A percentile compares a stretch with the other conserved stretches of the same genome.
Evolutionary conservation across 2,329 filamentous ascomycete species (phyloP).

Genomic region (Trichoderma lentiforme): DNA sequence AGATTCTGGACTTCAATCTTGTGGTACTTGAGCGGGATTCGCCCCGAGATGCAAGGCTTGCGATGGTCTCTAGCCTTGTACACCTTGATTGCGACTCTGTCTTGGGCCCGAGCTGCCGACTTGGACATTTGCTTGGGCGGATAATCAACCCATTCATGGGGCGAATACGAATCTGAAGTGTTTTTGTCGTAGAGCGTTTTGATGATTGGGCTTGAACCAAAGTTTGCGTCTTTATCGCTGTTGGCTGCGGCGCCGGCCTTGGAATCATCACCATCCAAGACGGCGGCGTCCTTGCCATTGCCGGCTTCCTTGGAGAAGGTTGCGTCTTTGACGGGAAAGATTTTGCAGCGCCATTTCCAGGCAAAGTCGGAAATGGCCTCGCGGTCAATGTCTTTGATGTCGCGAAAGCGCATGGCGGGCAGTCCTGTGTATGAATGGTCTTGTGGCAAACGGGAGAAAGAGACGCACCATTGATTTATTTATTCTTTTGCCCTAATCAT

Average conservation of each 20-base stretch:
- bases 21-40: slow-evolving; percentile 39
- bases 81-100: slow-evolving; percentile 43
- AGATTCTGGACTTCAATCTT: slow-evolving; percentile 43
- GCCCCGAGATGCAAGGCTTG: slow-evolving; percentile 39
- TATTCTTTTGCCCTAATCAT: not conserved
- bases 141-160: slow-evolving; percentile 39
- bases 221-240: slow-evolving; percentile 25
- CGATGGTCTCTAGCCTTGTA: slow-evolving; percentile 44
- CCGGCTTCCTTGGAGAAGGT: slow-evolving; percentile 19
- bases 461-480: not conserved
- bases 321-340: slow-evolving; percentile 25
- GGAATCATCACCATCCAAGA: not conserved
- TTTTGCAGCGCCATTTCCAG: slow-evolving; percentile 34
- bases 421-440: not conserved
- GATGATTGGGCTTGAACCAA: slow-evolving; percentile 31
- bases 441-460: not conserved
- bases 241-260: not conserved
- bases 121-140: slow-evolving; percentile 43
- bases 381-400: slow-evolving; percentile 18
- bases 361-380: slow-evolving; percentile 28
- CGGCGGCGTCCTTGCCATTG: slow-evolving; percentile 15
- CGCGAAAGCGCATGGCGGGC: slow-evolving; percentile 2
- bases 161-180: slow-evolving; percentile 20
- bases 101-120: slow-evolving; percentile 33
- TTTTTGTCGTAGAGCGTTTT: slow-evolving; percentile 42